A percentile compares a stretch with the other conserved stretches of the same genome.
These are phyloP conservation scores for Lactarius deliciosus DNA, from an alignment of 768 basidiomycete species.

Conservation along the genomic window DNA sequence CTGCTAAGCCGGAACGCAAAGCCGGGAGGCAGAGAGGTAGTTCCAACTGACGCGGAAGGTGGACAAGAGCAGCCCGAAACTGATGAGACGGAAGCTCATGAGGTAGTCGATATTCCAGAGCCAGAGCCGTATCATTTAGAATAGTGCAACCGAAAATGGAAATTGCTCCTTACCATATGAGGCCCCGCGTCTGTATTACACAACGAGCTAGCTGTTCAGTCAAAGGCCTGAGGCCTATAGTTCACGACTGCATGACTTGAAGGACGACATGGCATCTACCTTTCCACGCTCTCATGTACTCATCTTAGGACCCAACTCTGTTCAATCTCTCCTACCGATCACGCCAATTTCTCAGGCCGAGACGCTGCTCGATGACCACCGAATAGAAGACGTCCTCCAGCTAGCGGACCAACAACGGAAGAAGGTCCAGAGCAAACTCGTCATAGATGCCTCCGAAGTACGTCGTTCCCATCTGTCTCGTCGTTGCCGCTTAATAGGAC, in stretches of 20 bases:
- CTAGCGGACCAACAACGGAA: constrained; percentile 61
- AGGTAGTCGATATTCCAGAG: not conserved
- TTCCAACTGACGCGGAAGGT: not conserved
- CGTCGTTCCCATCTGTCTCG: not conserved
- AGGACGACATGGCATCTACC: constrained; percentile 32
- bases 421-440: constrained; percentile 53
- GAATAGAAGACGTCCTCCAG: constrained; percentile 61
- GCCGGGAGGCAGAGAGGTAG: constrained; percentile 25
- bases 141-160: not conserved
- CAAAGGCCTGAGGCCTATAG: not conserved
- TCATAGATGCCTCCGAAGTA: constrained; percentile 58
- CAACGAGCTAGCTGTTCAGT: not conserved
- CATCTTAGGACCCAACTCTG: constrained; percentile 55
- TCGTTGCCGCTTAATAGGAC: not conserved
- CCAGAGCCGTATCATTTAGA: constrained; percentile 7
- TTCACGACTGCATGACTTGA: constrained; percentile 1
- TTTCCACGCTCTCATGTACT: constrained; percentile 71
- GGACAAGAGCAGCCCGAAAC: not conserved
- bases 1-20: constrained; percentile 23
- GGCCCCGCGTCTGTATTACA: not conserved
- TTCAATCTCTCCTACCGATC: constrained; percentile 67
- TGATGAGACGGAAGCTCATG: not conserved
- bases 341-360: constrained; percentile 74
- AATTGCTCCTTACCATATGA: not conserved
- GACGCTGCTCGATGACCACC: constrained; percentile 60